A percentile compares a stretch with the other conserved stretches of the same genome.
Conservation (phyloP, 2,329 filamentous ascomycete species). For the Colletotrichum navitas region DNA sequence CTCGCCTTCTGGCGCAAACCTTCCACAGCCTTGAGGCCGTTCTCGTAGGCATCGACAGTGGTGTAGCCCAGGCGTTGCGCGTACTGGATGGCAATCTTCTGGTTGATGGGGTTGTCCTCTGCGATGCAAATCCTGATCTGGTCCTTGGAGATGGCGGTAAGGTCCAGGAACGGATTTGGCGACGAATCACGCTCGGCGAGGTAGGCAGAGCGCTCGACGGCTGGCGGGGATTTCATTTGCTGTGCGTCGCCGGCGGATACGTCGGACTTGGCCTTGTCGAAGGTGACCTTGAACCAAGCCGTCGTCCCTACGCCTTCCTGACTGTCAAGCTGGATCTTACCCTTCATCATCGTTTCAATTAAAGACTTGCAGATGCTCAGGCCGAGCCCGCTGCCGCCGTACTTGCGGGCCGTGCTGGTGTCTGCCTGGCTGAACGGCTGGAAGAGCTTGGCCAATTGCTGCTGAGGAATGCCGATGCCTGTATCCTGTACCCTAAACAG, state of each 20-base stretch:
- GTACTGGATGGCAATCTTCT: slow-evolving; percentile 93
- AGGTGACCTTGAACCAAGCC: slow-evolving; percentile 84
- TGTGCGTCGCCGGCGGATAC: slow-evolving; percentile 69
- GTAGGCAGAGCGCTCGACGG: slow-evolving; percentile 51
- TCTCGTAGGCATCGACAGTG: slow-evolving; percentile 86
- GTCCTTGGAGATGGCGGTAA: slow-evolving; percentile 80
- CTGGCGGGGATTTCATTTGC: slow-evolving; percentile 53
- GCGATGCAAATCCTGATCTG: slow-evolving; percentile 91
- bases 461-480: slow-evolving; percentile 88
- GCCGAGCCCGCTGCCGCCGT: slow-evolving; percentile 90
- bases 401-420: slow-evolving; percentile 88
- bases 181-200: slow-evolving; percentile 55
- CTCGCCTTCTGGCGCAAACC: slow-evolving; percentile 80
- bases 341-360: slow-evolving; percentile 92
- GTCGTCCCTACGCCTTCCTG: slow-evolving; percentile 77
- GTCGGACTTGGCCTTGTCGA: slow-evolving; percentile 81
- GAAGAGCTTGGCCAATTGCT: slow-evolving; percentile 88
- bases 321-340: slow-evolving; percentile 85
- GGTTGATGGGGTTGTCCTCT: slow-evolving; percentile 95
- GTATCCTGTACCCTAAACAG: slow-evolving; percentile 91
- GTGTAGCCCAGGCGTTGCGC: slow-evolving; percentile 87
- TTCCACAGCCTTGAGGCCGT: slow-evolving; percentile 89
- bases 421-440: slow-evolving; percentile 94
- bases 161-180: slow-evolving; percentile 68
- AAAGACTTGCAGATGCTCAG: slow-evolving; percentile 95